Evolutionary conservation across 1,284 basidiomycete species (phyloP).

Genomic region (Ustilago bromivora): DNA sequence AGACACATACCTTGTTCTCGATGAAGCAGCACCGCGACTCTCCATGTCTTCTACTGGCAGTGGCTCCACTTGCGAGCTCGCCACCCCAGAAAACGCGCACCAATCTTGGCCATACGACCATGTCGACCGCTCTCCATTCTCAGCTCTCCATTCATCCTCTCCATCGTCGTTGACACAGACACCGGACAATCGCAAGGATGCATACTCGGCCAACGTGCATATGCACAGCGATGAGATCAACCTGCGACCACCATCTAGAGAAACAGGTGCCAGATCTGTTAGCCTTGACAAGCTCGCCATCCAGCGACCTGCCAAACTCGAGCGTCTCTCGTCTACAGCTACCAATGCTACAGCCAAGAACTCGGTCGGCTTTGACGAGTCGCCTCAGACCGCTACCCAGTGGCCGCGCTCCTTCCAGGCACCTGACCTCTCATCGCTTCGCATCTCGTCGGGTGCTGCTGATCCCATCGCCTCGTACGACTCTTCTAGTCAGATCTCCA

Average conservation of each 20-base stretch:
- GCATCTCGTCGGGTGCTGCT: slow-evolving; percentile 8
- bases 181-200: slow-evolving; percentile 5
- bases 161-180: slow-evolving; percentile 2
- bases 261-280: slow-evolving; percentile 10
- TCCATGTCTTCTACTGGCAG: slow-evolving; percentile 57
- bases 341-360: slow-evolving; percentile 35
- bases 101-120: slow-evolving; percentile 33
- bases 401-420: slow-evolving; percentile 15
- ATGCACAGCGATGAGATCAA: not conserved
- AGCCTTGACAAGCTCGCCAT: slow-evolving; percentile 26
- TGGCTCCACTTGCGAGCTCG: slow-evolving; percentile 45
- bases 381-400: slow-evolving; percentile 31
- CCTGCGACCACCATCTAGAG: slow-evolving; percentile 15
- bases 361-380: slow-evolving; percentile 23
- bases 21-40: slow-evolving; percentile 43
- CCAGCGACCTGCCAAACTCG: slow-evolving; percentile 44
- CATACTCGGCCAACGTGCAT: not conserved
- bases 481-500: slow-evolving; percentile 5
- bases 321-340: slow-evolving; percentile 38
- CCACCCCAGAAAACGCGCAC: slow-evolving; percentile 48
- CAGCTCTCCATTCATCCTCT: slow-evolving; percentile 19
- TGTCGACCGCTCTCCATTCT: slow-evolving; percentile 11
- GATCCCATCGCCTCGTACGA: not conserved
- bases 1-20: slow-evolving; percentile 7
- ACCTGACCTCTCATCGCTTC: slow-evolving; percentile 14